Conservation (phyloP, 306 rosid genomes). For the Fagus crenata region DNA sequence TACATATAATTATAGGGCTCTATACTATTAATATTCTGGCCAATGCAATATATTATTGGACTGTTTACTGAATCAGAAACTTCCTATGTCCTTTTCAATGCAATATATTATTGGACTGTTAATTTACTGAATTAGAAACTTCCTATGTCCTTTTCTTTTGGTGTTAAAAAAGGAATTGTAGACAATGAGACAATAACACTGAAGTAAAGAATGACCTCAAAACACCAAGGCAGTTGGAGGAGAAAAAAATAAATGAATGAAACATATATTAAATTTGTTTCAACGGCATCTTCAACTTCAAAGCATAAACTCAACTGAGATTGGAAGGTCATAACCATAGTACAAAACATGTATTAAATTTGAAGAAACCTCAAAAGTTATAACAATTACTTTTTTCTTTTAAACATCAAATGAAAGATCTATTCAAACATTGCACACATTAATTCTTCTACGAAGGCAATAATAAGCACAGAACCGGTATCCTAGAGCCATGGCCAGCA, state of each 20-base stretch:
- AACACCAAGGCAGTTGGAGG: not conserved
- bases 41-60: not conserved
- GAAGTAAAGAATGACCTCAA: too few relatives aligned
- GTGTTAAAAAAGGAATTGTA: not conserved
- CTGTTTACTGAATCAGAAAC: not conserved
- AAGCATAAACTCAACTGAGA: not conserved
- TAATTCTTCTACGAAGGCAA: slow-evolving; percentile 63
- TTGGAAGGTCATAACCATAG: not conserved
- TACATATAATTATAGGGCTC: not conserved
- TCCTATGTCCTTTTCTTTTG: not conserved
- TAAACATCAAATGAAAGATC: slow-evolving; percentile 6
- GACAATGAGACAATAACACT: not conserved
- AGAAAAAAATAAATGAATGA: not conserved
- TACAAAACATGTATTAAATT: not conserved
- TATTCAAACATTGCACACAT: slow-evolving; percentile 37
- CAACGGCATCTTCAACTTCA: not conserved
- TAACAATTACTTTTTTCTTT: not conserved
- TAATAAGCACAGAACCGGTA: slow-evolving; percentile 70
- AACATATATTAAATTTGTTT: not conserved
- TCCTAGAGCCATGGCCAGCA: slow-evolving; percentile 68
- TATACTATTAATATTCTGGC: not conserved
- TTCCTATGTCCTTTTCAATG: not conserved
- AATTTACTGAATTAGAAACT: not conserved
- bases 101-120: too few relatives aligned
- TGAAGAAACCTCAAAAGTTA: slow-evolving; percentile 13